These are phyloP conservation scores for Osmanthus fragrans DNA, from an alignment of 257 asterid genomes.

Conservation along the genomic window DNA sequence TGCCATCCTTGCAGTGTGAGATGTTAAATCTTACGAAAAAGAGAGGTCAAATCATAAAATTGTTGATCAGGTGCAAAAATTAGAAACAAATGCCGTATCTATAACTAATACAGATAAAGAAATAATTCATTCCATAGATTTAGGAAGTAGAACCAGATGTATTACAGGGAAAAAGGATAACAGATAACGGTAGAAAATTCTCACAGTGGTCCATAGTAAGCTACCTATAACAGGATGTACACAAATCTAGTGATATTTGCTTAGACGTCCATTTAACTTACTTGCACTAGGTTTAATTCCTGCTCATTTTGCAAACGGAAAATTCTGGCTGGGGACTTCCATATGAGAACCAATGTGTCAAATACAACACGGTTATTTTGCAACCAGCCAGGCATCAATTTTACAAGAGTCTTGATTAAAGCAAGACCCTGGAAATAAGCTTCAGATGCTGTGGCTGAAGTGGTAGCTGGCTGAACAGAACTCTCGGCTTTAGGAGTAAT, in stretches of 20 bases:
- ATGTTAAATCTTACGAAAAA: neutral
- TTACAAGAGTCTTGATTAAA: slow-evolving; percentile 84
- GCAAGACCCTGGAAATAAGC: slow-evolving; percentile 99
- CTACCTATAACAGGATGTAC: neutral
- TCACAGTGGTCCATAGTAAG: neutral
- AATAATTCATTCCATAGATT: neutral
- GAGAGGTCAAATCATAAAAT: neutral
- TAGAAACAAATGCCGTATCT: neutral
- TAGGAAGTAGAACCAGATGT: neutral
- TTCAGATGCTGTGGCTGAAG: slow-evolving; percentile 59
- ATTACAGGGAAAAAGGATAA: too few species aligned
- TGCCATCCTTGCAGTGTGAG: neutral
- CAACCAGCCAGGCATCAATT: slow-evolving; percentile 97
- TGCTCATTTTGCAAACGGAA: slow-evolving; percentile 88
- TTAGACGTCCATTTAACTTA: slow-evolving; percentile 40
- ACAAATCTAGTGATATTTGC: neutral
- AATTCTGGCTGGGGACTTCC: slow-evolving; percentile 92
- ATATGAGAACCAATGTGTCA: slow-evolving; percentile 79
- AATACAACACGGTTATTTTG: slow-evolving; percentile 82
- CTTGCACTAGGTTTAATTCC: slow-evolving; percentile 92
- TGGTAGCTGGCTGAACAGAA: slow-evolving; percentile 52
- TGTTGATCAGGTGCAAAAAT: neutral
- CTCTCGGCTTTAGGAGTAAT: slow-evolving; percentile 65
- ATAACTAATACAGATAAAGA: neutral
- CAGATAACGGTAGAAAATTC: neutral